A percentile compares a stretch with the other conserved stretches of the same genome.
These are phyloP conservation scores for Beauveria australis DNA, from an alignment of 2,329 filamentous ascomycete genomes.

Conservation along the genomic window DNA sequence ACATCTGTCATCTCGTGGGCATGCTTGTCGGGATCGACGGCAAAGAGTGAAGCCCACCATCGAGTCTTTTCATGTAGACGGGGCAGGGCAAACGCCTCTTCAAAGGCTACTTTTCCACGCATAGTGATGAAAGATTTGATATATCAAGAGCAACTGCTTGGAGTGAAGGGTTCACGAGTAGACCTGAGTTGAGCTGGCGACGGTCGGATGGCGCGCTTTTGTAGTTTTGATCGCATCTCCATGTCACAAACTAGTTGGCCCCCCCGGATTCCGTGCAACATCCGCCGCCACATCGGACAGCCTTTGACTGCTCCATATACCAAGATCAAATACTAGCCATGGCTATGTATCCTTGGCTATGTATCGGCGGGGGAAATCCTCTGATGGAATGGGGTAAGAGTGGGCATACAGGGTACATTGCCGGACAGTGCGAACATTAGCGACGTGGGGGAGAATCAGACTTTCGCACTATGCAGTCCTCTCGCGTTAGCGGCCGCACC, in stretches of 20 bases:
- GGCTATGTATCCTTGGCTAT: background rate
- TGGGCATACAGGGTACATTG: slow-evolving; percentile 3
- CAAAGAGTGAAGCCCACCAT: slow-evolving; percentile 55
- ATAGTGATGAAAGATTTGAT: slow-evolving; percentile 25
- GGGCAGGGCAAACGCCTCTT: slow-evolving; percentile 54
- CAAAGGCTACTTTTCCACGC: slow-evolving; percentile 53
- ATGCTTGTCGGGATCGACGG: slow-evolving; percentile 50
- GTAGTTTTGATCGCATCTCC: background rate
- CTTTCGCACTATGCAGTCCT: slow-evolving; percentile 3
- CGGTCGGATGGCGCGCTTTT: slow-evolving; percentile 1
- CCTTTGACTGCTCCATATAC: background rate
- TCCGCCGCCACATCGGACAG: background rate
- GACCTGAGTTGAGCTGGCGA: background rate
- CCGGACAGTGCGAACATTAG: slow-evolving; percentile 7
- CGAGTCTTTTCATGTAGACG: slow-evolving; percentile 48
- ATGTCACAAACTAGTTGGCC: background rate
- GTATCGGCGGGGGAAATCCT: background rate
- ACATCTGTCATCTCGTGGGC: slow-evolving; percentile 43
- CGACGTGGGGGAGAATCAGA: background rate
- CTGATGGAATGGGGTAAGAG: background rate
- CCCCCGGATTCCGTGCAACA: background rate
- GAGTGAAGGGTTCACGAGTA: no score
- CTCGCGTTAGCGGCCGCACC: background rate
- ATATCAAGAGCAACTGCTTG: background rate
- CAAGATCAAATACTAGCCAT: background rate